Percentiles rank a stretch among this genome's conserved stretches.
Conservation (phyloP, 179 eudicot genomes). For the Silene vulgaris region DNA sequence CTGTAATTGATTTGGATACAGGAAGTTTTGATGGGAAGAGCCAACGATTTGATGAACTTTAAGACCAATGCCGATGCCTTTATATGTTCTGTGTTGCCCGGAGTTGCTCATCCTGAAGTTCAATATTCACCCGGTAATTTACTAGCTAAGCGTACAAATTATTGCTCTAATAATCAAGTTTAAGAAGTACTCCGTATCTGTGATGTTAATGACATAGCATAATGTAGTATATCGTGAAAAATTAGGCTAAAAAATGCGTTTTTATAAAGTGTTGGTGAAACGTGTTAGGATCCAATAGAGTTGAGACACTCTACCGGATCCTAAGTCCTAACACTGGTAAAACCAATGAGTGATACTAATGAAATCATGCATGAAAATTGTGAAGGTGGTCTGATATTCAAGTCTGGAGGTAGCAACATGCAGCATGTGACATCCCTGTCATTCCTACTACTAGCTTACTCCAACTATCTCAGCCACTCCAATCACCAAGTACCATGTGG, state of each 20-base stretch:
- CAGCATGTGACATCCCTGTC: slow-evolving; percentile 52
- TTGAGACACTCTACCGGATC: no score
- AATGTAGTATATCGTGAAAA: no score
- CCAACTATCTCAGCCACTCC: slow-evolving; percentile 50
- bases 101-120: slow-evolving; percentile 37
- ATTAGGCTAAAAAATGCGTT: no score
- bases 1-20: slow-evolving; percentile 27
- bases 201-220: neutral
- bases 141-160: neutral
- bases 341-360: neutral
- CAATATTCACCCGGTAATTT: slow-evolving; percentile 49
- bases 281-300: no score
- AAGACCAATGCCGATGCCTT: slow-evolving; percentile 40
- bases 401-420: slow-evolving; percentile 56
- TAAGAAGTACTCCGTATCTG: slow-evolving; percentile 8
- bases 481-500: slow-evolving; percentile 54
- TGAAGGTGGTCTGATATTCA: slow-evolving; percentile 45
- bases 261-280: no score
- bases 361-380: neutral
- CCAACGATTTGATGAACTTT: slow-evolving; percentile 50
- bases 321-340: neutral
- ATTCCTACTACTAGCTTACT: slow-evolving; percentile 45
- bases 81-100: slow-evolving; percentile 41
- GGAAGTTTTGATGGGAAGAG: slow-evolving; percentile 85
- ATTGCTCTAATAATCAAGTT: slow-evolving; percentile 28